Percentiles rank a stretch among this genome's conserved stretches.
These are phyloP conservation scores for Inga oerstediana DNA, from an alignment of 306 rosid genomes.

Conservation along the genomic window DNA sequence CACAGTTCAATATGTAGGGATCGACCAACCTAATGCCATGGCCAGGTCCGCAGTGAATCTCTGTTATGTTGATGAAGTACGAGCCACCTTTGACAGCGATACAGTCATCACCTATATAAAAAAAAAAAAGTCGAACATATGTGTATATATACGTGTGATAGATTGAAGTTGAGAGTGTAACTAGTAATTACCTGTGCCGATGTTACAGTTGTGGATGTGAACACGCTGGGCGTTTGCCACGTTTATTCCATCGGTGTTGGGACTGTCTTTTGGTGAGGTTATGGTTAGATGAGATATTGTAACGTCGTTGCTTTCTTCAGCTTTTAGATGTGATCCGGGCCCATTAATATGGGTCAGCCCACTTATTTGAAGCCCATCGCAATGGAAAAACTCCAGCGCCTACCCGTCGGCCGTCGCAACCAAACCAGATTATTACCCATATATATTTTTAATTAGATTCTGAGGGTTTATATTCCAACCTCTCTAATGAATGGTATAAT, in stretches of 20 bases:
- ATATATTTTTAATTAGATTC: too few species aligned
- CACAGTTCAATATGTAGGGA: too few species aligned
- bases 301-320: constrained; percentile 20
- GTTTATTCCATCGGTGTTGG: constrained; percentile 42
- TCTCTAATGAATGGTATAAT: too few species aligned
- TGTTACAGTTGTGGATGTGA: constrained; percentile 9
- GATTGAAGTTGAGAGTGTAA: neutral
- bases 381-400: constrained; percentile 29
- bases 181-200: constrained; percentile 24
- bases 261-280: neutral
- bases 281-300: constrained; percentile 13
- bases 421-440: neutral
- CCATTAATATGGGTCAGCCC: constrained; percentile 38
- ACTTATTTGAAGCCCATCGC: constrained; percentile 31
- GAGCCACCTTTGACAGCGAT: too few species aligned
- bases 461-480: neutral
- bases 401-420: neutral
- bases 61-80: too few species aligned
- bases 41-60: too few species aligned
- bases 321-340: constrained; percentile 26
- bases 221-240: constrained; percentile 4
- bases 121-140: too few species aligned
- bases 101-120: too few species aligned
- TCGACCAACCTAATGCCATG: too few species aligned
- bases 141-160: neutral